Evolutionary conservation across 23 red algal genomes (phyloP).

Genomic region (Gracilaria vermiculophylla): DNA sequence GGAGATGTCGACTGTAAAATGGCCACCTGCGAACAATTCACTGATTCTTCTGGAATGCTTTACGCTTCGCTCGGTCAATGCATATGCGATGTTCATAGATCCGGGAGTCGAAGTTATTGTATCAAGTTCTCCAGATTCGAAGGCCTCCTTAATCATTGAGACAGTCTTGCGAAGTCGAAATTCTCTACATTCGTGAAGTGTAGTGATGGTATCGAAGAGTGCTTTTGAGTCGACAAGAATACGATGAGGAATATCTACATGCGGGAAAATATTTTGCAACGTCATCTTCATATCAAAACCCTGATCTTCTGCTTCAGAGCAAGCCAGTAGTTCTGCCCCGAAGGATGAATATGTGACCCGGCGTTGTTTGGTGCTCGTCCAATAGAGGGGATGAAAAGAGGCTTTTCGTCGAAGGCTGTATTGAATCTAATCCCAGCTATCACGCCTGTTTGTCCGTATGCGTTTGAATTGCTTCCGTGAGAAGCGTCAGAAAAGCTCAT

Average conservation of each 20-base stretch:
- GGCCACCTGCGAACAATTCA: background rate
- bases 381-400: background rate
- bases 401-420: background rate
- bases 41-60: background rate
- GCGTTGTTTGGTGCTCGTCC: too few relatives aligned
- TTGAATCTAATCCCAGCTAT: background rate
- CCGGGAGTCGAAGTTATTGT: background rate
- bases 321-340: constrained; percentile 14
- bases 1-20: background rate
- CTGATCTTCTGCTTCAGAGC: constrained; percentile 10
- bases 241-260: background rate
- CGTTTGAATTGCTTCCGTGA: background rate
- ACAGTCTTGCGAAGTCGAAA: constrained; percentile 9
- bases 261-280: background rate
- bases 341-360: too few relatives aligned
- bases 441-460: background rate
- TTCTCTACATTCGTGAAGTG: constrained; percentile 11
- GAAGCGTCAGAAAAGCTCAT: background rate
- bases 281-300: background rate
- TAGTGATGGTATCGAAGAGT: constrained; percentile 8
- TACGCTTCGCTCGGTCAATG: constrained; percentile 16
- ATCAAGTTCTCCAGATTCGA: constrained; percentile 16
- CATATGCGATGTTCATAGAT: background rate
- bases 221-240: background rate
- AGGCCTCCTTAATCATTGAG: constrained; percentile 4